phyloP scores from a whole-genome alignment of 139 green algal genomes.

The Chlorella sp. region DNA sequence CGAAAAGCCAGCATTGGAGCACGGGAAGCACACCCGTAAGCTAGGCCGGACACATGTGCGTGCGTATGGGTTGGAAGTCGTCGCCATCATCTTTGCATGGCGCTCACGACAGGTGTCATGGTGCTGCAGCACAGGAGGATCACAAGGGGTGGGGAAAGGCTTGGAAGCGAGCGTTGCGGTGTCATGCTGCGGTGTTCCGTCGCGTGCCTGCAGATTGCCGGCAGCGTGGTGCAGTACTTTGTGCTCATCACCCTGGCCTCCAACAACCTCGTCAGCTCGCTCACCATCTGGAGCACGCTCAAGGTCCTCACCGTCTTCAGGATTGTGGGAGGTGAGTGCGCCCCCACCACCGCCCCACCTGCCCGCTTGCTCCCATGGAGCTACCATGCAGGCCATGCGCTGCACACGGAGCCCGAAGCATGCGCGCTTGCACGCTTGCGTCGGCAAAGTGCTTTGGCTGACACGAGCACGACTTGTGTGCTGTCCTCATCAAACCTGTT shows the following conservation, averaged over 20 bases:
- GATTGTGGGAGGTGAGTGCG: slow-evolving; percentile 1
- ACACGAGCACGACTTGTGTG: not conserved
- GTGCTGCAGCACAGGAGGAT: too few species aligned
- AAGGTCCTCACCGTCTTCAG: slow-evolving; percentile 28
- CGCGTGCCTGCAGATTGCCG: slow-evolving; percentile 9
- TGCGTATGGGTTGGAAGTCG: too few species aligned
- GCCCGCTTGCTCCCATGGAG: not conserved
- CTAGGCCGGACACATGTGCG: too few species aligned
- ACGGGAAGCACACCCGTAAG: not conserved
- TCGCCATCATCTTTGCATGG: too few species aligned
- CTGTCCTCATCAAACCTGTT: not conserved
- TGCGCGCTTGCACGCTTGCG: not conserved
- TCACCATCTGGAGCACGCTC: slow-evolving; percentile 29
- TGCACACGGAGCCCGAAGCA: not conserved
- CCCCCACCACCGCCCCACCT: too few species aligned
- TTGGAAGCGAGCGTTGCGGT: too few species aligned
- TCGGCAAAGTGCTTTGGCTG: not conserved
- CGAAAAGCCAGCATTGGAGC: not conserved
- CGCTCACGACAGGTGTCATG: too few species aligned
- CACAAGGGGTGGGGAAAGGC: too few species aligned
- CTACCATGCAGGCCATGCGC: not conserved
- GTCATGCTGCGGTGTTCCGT: not conserved
- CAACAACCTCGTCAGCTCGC: slow-evolving; percentile 10
- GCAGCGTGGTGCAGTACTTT: slow-evolving; percentile 30
- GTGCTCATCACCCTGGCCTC: slow-evolving; percentile 17